Evolutionary conservation across 441 rosid genomes (phyloP).

Genomic region (Erodium trifolium): DNA sequence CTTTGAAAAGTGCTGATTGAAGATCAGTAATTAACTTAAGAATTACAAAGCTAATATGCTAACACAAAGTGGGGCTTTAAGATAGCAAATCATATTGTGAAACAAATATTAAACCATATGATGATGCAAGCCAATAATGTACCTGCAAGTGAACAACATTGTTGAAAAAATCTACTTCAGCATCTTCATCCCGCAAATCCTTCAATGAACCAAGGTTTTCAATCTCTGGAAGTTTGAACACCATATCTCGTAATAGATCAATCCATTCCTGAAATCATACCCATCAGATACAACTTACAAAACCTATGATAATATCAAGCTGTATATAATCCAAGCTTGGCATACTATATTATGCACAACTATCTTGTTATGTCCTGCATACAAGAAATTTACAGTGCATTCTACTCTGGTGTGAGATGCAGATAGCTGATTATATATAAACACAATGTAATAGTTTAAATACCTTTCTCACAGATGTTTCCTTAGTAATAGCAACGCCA

Average conservation of each 20-base stretch:
- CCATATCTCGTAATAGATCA: conserved; percentile 73
- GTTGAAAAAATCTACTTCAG: conserved; percentile 80
- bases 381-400: neutral
- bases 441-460: neutral
- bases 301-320: conserved; percentile 7
- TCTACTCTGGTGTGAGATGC: neutral
- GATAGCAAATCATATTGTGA: neutral
- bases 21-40: neutral
- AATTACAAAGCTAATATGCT: neutral
- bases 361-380: conserved; percentile 3
- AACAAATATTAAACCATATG: neutral
- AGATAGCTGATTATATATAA: neutral
- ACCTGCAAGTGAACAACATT: conserved; percentile 81
- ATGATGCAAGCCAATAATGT: conserved; percentile 12
- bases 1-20: neutral
- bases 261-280: conserved; percentile 71
- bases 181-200: conserved; percentile 74
- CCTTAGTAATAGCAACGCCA: conserved; percentile 56
- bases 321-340: neutral
- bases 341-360: neutral
- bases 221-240: conserved; percentile 63
- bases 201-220: conserved; percentile 47
- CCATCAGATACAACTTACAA: conserved; percentile 8
- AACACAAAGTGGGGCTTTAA: neutral
- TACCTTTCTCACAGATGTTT: conserved; percentile 67